Percentiles rank a stretch among this genome's conserved stretches.
Conservation (phyloP, 176 grass and related monocot species). For the Lolium multiflorum region DNA sequence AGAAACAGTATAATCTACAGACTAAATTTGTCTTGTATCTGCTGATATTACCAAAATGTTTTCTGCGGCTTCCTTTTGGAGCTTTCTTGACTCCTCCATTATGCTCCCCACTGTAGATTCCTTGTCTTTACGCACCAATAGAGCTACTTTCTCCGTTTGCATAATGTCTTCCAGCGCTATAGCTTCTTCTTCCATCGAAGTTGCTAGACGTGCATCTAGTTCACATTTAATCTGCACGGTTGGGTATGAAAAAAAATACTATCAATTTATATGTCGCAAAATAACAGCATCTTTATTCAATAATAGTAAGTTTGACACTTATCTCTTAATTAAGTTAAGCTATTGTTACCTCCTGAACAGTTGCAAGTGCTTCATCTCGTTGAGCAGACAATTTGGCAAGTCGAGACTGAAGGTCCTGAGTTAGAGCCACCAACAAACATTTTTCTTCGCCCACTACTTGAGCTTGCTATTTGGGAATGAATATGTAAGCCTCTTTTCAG, state of each 20-base stretch:
- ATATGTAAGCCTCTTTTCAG: conserved; percentile 26
- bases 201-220: conserved; percentile 50
- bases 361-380: conserved; percentile 47
- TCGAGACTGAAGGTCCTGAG: conserved; percentile 53
- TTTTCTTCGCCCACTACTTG: conserved; percentile 49
- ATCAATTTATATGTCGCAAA: neutral
- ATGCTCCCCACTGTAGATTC: conserved; percentile 49
- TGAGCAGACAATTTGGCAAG: conserved; percentile 58
- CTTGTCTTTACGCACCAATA: conserved; percentile 41
- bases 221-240: conserved; percentile 50
- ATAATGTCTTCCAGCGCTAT: conserved; percentile 47
- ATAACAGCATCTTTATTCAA: conserved; percentile 19
- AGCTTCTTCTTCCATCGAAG: conserved; percentile 53
- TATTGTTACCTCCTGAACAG: conserved; percentile 53
- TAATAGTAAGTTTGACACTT: conserved; percentile 3
- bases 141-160: conserved; percentile 45
- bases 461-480: conserved; percentile 52
- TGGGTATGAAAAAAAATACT: neutral
- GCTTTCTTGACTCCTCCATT: conserved; percentile 53
- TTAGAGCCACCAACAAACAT: conserved; percentile 49
- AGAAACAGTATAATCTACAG: conserved; percentile 4
- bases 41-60: conserved; percentile 65
- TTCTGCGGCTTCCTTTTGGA: conserved; percentile 54
- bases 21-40: conserved; percentile 14
- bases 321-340: neutral